A percentile compares a stretch with the other conserved stretches of the same genome.
Conservation (phyloP, 352 stramenopile species). For the Phytophthora meadii region DNA sequence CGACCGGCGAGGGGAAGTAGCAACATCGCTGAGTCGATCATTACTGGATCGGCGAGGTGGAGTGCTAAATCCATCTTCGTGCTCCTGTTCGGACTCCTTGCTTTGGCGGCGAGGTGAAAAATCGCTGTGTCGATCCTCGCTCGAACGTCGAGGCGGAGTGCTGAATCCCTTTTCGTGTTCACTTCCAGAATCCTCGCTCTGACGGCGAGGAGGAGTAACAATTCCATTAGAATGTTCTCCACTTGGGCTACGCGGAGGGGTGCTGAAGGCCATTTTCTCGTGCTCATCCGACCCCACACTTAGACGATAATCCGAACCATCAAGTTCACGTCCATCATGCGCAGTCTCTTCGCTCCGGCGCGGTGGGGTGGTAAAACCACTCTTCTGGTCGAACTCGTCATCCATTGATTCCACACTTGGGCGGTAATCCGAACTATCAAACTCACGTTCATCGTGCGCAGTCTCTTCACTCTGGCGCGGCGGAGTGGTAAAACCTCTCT, state of each 20-base stretch:
- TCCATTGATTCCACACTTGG: background rate
- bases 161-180: slow-evolving; percentile 6
- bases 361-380: slow-evolving; percentile 1
- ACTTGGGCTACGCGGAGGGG: too few relatives aligned
- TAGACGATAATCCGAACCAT: background rate
- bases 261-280: too few relatives aligned
- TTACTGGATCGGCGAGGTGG: slow-evolving; percentile 8
- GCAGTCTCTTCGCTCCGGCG: background rate
- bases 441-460: too few relatives aligned
- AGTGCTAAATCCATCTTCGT: slow-evolving; percentile 2
- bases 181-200: background rate
- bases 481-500: too few relatives aligned
- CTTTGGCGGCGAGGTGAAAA: background rate
- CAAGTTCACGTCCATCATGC: background rate
- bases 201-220: too few relatives aligned
- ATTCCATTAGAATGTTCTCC: too few relatives aligned
- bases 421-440: background rate
- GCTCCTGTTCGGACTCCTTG: slow-evolving; percentile 3
- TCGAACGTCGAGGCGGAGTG: slow-evolving; percentile 1
- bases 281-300: background rate
- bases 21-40: background rate
- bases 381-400: background rate
- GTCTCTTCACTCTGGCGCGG: too few relatives aligned
- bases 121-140: background rate
- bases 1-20: slow-evolving; percentile 5